Evolutionary conservation across 306 rosid genomes (phyloP), one percentile per base, ranked within the genome.

Genomic region (Vachellia pachyceras): DNA sequence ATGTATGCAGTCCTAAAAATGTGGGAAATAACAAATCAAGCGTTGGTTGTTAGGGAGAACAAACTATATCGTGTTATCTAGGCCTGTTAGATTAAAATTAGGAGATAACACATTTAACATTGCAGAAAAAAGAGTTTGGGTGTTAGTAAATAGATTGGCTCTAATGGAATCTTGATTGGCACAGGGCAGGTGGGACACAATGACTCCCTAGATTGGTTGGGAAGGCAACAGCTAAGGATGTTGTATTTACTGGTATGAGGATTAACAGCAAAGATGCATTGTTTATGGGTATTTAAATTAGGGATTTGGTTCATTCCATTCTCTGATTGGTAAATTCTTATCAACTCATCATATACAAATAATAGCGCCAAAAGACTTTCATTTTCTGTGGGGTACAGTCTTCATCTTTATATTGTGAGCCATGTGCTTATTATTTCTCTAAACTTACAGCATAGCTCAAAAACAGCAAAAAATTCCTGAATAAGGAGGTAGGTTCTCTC

Each of bases 141-240:
- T 40, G 35, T 58, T 77, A 58, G 58, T 75, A 23, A 69, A 80
- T 75, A 74, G 77, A 66, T 47, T 66, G 39, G 54, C 67, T 67
- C 84, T 82, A 76, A 64, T 69, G 81, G 57, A 83, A 69, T 75
- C 40, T 36, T 86, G 69, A 45, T 68, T 68, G 87, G 80, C 63
- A 70, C 94, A 95, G 99, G 84, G 99, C 98, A 68, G 99, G 99
- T 73, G 99, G 96, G 79, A 91, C 99, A 0, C 95, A 90, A 44
- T 85, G 94, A 72, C 90, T 95, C 69, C 98, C 99, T 76, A 91
- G 98, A 89, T 81, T 95, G 84, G 86, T 93, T 73, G 97, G 99
- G 79, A 87, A 79, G 82, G 90, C 98, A 57, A 61, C 83, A 40
- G 98, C 99, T 67, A 90, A 90, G 91, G 98, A 95, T 77, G 90